Conservation (phyloP, 495 filamentous ascomycete genomes). For the Xylaria longipes region DNA sequence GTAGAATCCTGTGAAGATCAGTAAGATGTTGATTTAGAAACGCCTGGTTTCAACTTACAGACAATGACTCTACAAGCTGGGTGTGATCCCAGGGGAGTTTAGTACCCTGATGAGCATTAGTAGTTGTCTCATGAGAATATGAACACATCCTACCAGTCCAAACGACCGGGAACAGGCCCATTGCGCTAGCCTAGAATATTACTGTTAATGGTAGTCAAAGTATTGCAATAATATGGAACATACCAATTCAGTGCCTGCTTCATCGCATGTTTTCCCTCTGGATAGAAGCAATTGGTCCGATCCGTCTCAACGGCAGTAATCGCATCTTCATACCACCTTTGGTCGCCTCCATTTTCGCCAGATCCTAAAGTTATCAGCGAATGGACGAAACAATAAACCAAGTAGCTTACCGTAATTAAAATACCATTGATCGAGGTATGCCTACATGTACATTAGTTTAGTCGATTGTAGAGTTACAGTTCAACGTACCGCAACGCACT, state of each 20-base stretch:
- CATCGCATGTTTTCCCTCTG: slow-evolving; percentile 25
- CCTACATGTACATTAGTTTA: slow-evolving; percentile 37
- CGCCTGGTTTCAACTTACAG: slow-evolving; percentile 30
- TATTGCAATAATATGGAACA: not conserved
- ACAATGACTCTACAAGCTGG: slow-evolving; percentile 91
- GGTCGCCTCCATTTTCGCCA: not conserved
- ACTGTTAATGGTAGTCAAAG: not conserved
- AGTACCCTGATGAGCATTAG: slow-evolving; percentile 54
- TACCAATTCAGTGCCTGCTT: slow-evolving; percentile 78
- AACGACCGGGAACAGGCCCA: slow-evolving; percentile 95
- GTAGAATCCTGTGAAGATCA: slow-evolving; percentile 67
- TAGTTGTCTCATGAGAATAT: not conserved
- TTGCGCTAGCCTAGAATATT: slow-evolving; percentile 68
- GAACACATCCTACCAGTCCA: slow-evolving; percentile 64
- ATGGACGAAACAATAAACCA: slow-evolving; percentile 32
- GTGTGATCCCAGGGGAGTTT: slow-evolving; percentile 94
- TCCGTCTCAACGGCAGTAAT: slow-evolving; percentile 82
- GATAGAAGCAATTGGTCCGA: slow-evolving; percentile 75
- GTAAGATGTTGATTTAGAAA: not conserved
- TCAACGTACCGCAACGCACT: slow-evolving; percentile 70
- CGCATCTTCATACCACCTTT: slow-evolving; percentile 50
- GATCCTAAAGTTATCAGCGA: slow-evolving; percentile 15
- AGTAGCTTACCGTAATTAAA: slow-evolving; percentile 72
- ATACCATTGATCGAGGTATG: slow-evolving; percentile 96
- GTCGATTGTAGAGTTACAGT: no score